Base-by-base conservation (phyloP, 176 grass and related monocot species). In the Aegilops speltoides region DNA sequence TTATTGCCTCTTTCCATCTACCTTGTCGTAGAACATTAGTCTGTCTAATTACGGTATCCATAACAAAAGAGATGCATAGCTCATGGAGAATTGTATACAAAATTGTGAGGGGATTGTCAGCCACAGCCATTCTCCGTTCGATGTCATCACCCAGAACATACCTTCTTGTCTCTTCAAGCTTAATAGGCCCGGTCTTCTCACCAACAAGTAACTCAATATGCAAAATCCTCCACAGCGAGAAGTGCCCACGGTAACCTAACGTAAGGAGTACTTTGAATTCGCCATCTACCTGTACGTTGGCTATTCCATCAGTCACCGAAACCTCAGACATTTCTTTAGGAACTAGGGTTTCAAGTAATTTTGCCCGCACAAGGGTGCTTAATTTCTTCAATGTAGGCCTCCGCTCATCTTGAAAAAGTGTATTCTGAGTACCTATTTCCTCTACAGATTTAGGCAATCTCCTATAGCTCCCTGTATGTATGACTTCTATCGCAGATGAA, bases 31-130 rank as follows among this genome's bases (percentile, higher is more conserved):
- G 86, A 87, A 91, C 73, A 76, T 95, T 94, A 73, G 93, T 83
- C 86, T 98, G 96, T 79, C 93, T 95, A 67, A 98, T 84, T 89
- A 94, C 88, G 73, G 93, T 98, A 80, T 98, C 96, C 93, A 98
- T 98, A 88, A 92, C 91, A 92, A 98, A 86, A 19, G 93, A 89
- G 41, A 95, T 78, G 64, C 96, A 98, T 63, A 98, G 75, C 71
- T 98, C 96, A 91, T 98, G 96, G 32, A 98, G 86, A 85, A 98
- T 88, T 56, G 93, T 91, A 89, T 93, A 95, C 85, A 98, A 91
- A 83, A 92, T 81, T 81, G 68, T 91, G 77, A 98, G 92, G 6
- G 96, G 96, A 37, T 94, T 93, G 76, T 94, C 96, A 64, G 84
- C 73, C 54, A 83, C 90, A 73, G 96, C 91, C 93, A 98, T 98